phyloP scores from a whole-genome alignment of 495 filamentous ascomycete species.

The Talaromyces trachyspermus region DNA sequence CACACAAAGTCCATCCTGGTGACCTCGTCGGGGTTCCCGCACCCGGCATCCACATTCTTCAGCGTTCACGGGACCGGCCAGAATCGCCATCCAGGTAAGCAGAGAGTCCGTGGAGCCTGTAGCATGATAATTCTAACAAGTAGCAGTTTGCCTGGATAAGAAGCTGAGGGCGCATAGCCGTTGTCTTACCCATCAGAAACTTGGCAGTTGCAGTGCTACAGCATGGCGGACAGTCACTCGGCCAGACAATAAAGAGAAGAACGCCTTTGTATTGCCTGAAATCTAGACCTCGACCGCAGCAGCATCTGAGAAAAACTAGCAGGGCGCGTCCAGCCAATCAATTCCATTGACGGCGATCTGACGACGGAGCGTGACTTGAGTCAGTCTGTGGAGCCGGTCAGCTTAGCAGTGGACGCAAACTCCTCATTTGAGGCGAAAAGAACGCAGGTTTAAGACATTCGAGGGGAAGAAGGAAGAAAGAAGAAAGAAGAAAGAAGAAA shows the following conservation, averaged over 20 bases:
- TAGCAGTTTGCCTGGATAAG: no score
- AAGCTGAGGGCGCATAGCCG: no score
- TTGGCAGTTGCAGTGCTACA: no score
- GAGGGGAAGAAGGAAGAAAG: slow-evolving; percentile 7
- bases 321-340: slow-evolving; percentile 1
- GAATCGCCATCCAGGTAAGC: slow-evolving; percentile 1
- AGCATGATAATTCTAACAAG: neutral
- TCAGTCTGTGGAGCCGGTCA: no score
- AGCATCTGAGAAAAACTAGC: neutral
- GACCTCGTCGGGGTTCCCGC: slow-evolving; percentile 3
- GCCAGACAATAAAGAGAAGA: neutral
- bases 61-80: slow-evolving; percentile 6
- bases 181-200: no score
- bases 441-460: neutral
- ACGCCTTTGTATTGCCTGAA: neutral
- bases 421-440: neutral
- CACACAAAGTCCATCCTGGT: slow-evolving; percentile 3
- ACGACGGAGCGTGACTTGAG: no score
- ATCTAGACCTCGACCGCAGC: neutral
- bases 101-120: neutral
- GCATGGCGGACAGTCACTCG: no score
- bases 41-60: slow-evolving; percentile 5
- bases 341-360: neutral
- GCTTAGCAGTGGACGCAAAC: no score
- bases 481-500: slow-evolving; percentile 9